Percentiles rank a stretch among this genome's conserved stretches.
phyloP scores from a whole-genome alignment of 306 rosid species.

The Trifolium dubium region DNA sequence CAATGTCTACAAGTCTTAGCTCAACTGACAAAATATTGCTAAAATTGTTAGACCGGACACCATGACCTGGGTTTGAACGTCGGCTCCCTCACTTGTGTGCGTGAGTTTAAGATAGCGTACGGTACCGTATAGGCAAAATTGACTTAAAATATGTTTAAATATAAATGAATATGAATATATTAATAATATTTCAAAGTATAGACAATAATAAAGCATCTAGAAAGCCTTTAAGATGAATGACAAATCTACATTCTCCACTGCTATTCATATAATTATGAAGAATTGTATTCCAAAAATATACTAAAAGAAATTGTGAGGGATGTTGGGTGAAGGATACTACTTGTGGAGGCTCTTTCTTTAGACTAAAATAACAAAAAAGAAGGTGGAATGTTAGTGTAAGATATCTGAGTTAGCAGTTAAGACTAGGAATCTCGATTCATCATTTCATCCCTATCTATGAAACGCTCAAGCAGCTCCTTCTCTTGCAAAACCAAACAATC shows the following conservation, averaged over 20 bases:
- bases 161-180: too few relatives aligned
- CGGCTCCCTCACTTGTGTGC: too few relatives aligned
- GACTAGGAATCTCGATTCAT: constrained; percentile 41
- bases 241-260: not conserved
- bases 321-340: constrained; percentile 12
- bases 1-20: too few relatives aligned
- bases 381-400: not conserved
- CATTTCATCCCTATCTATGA: constrained; percentile 83
- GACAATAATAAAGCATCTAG: not conserved
- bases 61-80: too few relatives aligned
- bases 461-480: constrained; percentile 75
- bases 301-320: not conserved
- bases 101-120: too few relatives aligned
- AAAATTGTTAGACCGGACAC: too few relatives aligned
- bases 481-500: constrained; percentile 70
- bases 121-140: too few relatives aligned
- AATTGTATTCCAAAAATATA: constrained; percentile 18
- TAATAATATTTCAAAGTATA: too few relatives aligned
- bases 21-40: too few relatives aligned
- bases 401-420: constrained; percentile 15
- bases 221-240: not conserved
- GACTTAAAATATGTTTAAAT: too few relatives aligned
- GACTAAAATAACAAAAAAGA: constrained; percentile 23
- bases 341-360: constrained; percentile 27
- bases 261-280: constrained; percentile 7